These are phyloP conservation scores for Suillus luteus DNA, from an alignment of 768 basidiomycete genomes.

Conservation along the genomic window DNA sequence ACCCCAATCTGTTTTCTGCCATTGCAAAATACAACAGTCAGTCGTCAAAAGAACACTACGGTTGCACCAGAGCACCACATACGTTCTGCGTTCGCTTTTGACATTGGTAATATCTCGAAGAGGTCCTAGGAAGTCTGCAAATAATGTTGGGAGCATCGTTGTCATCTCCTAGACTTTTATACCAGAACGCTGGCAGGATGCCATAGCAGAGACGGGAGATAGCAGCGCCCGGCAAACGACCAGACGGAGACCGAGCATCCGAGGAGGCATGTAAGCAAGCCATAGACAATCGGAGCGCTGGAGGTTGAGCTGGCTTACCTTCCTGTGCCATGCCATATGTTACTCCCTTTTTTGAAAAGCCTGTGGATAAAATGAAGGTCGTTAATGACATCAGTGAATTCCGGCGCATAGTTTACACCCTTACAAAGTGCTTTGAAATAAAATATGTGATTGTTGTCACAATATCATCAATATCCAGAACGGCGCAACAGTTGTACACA, in stretches of 20 bases:
- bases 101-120: neutral
- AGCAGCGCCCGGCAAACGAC: too few species aligned
- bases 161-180: neutral
- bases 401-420: neutral
- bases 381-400: too few species aligned
- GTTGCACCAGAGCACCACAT: neutral
- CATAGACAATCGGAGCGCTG: neutral
- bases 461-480: neutral
- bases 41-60: neutral
- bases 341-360: neutral
- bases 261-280: too few species aligned
- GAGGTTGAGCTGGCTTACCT: neutral
- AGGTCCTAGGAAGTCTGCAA: neutral
- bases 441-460: neutral
- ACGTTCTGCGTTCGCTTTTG: neutral
- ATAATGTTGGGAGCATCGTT: neutral
- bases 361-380: neutral
- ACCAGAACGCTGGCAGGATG: neutral
- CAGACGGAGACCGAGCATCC: neutral
- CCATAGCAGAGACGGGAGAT: neutral
- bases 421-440: neutral
- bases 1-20: constrained; percentile 20
- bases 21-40: neutral
- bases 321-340: neutral
- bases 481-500: neutral